Evolutionary conservation across 345 rosid species (phyloP).

Genomic region (Hibiscus tridactylites): DNA sequence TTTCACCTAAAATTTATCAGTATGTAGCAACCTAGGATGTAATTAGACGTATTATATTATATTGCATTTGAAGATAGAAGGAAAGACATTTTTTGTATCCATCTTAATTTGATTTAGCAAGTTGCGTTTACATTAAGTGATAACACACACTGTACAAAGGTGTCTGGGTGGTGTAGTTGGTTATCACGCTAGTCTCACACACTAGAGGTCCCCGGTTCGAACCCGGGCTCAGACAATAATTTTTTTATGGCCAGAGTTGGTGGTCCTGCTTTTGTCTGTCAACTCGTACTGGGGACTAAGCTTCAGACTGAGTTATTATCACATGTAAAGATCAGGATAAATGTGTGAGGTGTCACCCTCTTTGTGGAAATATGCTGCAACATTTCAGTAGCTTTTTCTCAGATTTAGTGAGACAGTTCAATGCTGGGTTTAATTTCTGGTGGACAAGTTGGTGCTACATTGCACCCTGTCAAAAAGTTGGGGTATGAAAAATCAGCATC

Average conservation of each 20-base stretch:
- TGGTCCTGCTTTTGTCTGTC: not conserved
- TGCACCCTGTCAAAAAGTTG: too few relatives aligned
- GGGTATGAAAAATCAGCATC: too few relatives aligned
- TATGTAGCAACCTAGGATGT: not conserved
- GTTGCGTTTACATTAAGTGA: too few relatives aligned
- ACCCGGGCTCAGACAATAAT: constrained; percentile 43
- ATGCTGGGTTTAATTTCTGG: too few relatives aligned
- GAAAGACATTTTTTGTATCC: too few relatives aligned
- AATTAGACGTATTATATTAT: not conserved
- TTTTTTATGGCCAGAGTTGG: not conserved
- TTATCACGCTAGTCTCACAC: constrained; percentile 70
- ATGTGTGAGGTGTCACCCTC: not conserved
- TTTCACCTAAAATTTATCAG: too few relatives aligned
- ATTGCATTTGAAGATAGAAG: not conserved
- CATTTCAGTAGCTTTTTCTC: too few relatives aligned
- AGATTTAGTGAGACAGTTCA: too few relatives aligned
- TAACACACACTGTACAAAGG: too few relatives aligned
- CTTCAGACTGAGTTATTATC: not conserved
- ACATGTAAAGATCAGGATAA: not conserved
- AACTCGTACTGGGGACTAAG: not conserved
- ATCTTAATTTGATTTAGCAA: too few relatives aligned
- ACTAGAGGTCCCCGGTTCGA: constrained; percentile 62
- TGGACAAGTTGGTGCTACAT: too few relatives aligned
- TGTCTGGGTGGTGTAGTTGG: constrained; percentile 73
- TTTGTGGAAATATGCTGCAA: too few relatives aligned